These are phyloP conservation scores for Serendipita sp. DNA, from an alignment of 768 basidiomycete species.

Conservation along the genomic window DNA sequence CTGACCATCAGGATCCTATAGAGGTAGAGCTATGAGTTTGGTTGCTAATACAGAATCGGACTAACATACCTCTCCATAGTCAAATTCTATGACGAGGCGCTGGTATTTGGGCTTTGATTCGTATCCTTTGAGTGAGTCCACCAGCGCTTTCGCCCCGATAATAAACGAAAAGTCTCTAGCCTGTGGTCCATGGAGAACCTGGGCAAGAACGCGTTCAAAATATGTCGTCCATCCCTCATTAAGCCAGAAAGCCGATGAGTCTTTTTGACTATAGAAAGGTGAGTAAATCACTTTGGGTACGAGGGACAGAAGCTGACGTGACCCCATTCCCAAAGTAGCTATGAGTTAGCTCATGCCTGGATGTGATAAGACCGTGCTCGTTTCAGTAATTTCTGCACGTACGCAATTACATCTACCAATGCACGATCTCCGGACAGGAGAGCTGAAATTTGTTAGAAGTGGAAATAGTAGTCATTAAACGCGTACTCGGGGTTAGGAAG, in stretches of 20 bases:
- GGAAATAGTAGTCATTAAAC: constrained; percentile 1
- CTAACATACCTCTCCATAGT: constrained; percentile 37
- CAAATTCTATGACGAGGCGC: constrained; percentile 60
- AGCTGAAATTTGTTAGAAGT: constrained; percentile 25
- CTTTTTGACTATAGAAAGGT: constrained; percentile 33
- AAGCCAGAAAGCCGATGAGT: constrained; percentile 73
- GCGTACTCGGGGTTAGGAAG: constrained; percentile 73
- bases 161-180: constrained; percentile 68
- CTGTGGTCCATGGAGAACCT: constrained; percentile 52
- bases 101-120: constrained; percentile 54
- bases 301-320: constrained; percentile 31
- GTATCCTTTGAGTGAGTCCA: constrained; percentile 53
- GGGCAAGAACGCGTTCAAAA: constrained; percentile 65
- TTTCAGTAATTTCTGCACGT: constrained; percentile 12
- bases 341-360: constrained; percentile 64
- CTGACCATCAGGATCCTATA: constrained; percentile 17
- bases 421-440: constrained; percentile 76
- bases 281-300: neutral
- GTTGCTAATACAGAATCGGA: neutral
- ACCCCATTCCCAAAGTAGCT: constrained; percentile 91
- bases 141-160: constrained; percentile 54
- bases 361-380: neutral
- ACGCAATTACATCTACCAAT: constrained; percentile 72
- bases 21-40: constrained; percentile 7
- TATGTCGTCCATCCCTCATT: constrained; percentile 91